These are phyloP conservation scores for Prillingera fragicola DNA, from an alignment of 1,284 basidiomycete species.

Conservation along the genomic window DNA sequence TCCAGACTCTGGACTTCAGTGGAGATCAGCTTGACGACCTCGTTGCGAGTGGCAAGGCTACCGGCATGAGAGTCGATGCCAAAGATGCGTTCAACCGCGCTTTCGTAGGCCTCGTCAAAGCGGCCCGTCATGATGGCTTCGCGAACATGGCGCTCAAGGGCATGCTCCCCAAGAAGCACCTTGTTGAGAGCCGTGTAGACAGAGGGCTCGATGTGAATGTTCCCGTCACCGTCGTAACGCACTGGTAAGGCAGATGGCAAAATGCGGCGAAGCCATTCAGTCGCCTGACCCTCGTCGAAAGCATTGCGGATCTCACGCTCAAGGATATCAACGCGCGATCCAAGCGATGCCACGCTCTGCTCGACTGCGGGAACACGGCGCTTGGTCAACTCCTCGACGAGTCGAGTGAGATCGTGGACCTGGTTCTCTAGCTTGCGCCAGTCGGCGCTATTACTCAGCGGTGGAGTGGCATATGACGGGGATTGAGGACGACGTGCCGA, in stretches of 20 bases:
- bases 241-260: slow-evolving; percentile 49
- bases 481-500: too few relatives aligned
- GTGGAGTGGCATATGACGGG: too few relatives aligned
- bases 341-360: too few relatives aligned
- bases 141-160: slow-evolving; percentile 31
- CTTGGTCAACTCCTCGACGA: too few relatives aligned
- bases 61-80: too few relatives aligned
- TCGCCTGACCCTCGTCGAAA: slow-evolving; percentile 38
- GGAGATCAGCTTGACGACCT: slow-evolving; percentile 31
- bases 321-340: too few relatives aligned
- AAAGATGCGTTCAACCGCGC: slow-evolving; percentile 7
- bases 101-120: neutral
- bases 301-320: too few relatives aligned
- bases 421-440: slow-evolving; percentile 28
- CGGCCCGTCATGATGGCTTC: neutral
- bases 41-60: too few relatives aligned
- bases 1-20: neutral
- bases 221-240: slow-evolving; percentile 38
- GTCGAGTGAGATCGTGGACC: slow-evolving; percentile 55
- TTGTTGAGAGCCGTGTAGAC: slow-evolving; percentile 51
- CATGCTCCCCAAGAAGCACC: slow-evolving; percentile 43
- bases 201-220: slow-evolving; percentile 47
- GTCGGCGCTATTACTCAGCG: too few relatives aligned
- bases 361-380: too few relatives aligned
- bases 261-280: slow-evolving; percentile 43